Conservation (phyloP, 1,284 basidiomycete genomes). For the Wolfiporia cocos region DNA sequence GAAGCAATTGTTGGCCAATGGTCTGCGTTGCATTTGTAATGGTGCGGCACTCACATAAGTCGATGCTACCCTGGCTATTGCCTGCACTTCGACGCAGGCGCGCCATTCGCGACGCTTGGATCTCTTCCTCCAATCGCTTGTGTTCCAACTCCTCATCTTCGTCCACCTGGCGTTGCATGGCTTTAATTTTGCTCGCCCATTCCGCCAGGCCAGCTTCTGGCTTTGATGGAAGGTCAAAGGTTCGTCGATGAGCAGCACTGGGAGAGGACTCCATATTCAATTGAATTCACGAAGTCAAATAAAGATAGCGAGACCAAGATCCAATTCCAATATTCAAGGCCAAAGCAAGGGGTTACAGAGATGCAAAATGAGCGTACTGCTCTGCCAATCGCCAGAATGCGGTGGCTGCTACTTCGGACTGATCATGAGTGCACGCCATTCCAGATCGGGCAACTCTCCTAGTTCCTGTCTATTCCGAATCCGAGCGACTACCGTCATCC, state of each 20-base stretch:
- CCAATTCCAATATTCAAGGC: no score
- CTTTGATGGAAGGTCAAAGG: slow-evolving; percentile 33
- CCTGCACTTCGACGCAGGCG: slow-evolving; percentile 54
- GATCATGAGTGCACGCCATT: no score
- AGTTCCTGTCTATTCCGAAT: no score
- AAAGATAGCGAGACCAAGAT: no score
- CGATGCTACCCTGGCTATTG: slow-evolving; percentile 33
- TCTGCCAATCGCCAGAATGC: no score
- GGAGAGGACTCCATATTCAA: slow-evolving; percentile 9
- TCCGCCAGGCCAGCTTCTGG: slow-evolving; percentile 63
- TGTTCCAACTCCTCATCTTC: slow-evolving; percentile 73
- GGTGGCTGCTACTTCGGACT: no score
- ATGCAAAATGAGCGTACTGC: no score
- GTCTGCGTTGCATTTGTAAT: background rate
- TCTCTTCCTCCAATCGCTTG: slow-evolving; percentile 68
- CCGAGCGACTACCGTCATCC: no score
- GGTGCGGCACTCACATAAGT: slow-evolving; percentile 35
- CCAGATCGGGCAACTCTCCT: no score
- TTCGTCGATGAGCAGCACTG: slow-evolving; percentile 26
- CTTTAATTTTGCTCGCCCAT: slow-evolving; percentile 75
- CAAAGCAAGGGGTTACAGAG: no score
- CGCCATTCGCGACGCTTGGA: slow-evolving; percentile 62
- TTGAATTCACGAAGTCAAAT: no score
- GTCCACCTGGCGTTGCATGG: slow-evolving; percentile 71
- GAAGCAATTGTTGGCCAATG: background rate